Conservation (phyloP, 805 yeast genomes). For the Hyphopichia homilentoma region DNA sequence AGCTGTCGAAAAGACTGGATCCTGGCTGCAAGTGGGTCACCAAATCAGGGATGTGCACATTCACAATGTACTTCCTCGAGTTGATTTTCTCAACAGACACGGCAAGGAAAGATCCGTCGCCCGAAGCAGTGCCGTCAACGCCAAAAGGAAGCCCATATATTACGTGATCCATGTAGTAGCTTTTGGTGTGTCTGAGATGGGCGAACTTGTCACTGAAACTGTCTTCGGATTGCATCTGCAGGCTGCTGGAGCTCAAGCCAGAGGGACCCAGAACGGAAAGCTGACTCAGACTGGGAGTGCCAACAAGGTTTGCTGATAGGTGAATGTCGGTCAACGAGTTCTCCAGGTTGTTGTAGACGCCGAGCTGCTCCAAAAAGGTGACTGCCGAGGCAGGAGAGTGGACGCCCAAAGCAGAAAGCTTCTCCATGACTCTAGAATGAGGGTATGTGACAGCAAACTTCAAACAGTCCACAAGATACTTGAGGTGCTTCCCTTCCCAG, state of each 20-base stretch:
- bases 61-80: constrained; percentile 29
- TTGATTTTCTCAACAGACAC: constrained; percentile 36
- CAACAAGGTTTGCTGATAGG: constrained; percentile 25
- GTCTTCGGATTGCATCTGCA: background rate
- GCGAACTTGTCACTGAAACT: constrained; percentile 22
- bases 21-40: constrained; percentile 31
- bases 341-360: constrained; percentile 19
- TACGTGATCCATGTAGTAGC: constrained; percentile 23
- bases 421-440: constrained; percentile 12
- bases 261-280: constrained; percentile 10
- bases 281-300: constrained; percentile 11
- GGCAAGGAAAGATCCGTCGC: constrained; percentile 14
- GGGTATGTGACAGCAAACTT: constrained; percentile 31
- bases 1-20: constrained; percentile 13
- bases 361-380: constrained; percentile 13
- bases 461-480: constrained; percentile 21
- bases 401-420: background rate
- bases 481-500: constrained; percentile 27
- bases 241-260: background rate
- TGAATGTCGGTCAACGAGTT: constrained; percentile 22
- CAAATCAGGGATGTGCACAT: constrained; percentile 42
- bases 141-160: constrained; percentile 27
- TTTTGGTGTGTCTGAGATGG: constrained; percentile 23
- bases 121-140: background rate
- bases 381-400: constrained; percentile 9